These are phyloP conservation scores for Amniculicola lignicola DNA, from an alignment of 495 filamentous ascomycete genomes.

Conservation along the genomic window DNA sequence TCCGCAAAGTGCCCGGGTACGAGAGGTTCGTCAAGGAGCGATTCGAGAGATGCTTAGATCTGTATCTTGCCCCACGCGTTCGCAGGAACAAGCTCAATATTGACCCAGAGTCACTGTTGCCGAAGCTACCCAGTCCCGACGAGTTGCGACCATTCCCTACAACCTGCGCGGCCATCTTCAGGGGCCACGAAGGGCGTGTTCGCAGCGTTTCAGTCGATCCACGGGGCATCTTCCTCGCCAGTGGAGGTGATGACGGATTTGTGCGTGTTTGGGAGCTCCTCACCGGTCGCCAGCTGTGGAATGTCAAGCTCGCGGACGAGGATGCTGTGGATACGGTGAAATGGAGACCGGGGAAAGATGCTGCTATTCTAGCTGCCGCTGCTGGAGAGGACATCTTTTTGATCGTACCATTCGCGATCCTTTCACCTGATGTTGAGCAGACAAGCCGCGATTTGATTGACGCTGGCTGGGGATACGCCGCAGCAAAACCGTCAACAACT, in stretches of 20 bases:
- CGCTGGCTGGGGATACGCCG: slow-evolving; percentile 85
- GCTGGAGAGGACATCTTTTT: slow-evolving; percentile 82
- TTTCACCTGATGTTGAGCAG: slow-evolving; percentile 68
- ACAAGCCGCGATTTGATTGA: slow-evolving; percentile 72
- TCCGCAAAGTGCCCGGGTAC: slow-evolving; percentile 92
- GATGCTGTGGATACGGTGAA: slow-evolving; percentile 83
- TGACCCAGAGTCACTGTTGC: slow-evolving; percentile 87
- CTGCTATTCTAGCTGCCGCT: slow-evolving; percentile 75
- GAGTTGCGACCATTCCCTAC: slow-evolving; percentile 94
- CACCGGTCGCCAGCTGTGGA: slow-evolving; percentile 86
- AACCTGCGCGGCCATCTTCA: slow-evolving; percentile 74
- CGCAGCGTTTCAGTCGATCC: slow-evolving; percentile 78
- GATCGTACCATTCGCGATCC: slow-evolving; percentile 64
- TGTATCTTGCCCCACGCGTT: slow-evolving; percentile 90
- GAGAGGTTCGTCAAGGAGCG: slow-evolving; percentile 87
- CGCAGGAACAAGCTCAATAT: slow-evolving; percentile 94
- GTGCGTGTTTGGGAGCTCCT: slow-evolving; percentile 87
- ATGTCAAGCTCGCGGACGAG: slow-evolving; percentile 68
- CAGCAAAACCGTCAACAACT: slow-evolving; percentile 57
- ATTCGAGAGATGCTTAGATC: slow-evolving; percentile 91
- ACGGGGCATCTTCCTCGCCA: slow-evolving; percentile 73
- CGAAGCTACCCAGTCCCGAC: slow-evolving; percentile 90
- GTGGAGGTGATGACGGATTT: slow-evolving; percentile 90
- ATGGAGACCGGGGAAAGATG: slow-evolving; percentile 84
- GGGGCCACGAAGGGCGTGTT: slow-evolving; percentile 85